A percentile compares a stretch with the other conserved stretches of the same genome.
phyloP scores from a whole-genome alignment of 108 stramenopile species.

The Ochromonas danica region DNA sequence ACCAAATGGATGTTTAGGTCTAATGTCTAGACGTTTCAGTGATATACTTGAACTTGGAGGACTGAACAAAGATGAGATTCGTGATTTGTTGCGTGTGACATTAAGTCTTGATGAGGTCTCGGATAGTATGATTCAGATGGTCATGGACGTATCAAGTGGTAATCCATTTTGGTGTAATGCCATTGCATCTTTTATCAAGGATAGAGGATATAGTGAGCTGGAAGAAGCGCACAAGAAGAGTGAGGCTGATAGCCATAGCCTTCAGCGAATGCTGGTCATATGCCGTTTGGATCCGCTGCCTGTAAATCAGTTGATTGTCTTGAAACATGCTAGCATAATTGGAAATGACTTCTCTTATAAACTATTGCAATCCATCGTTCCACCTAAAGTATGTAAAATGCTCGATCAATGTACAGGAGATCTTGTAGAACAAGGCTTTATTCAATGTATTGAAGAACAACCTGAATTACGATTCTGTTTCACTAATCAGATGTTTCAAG shows the following conservation, averaged over 20 bases:
- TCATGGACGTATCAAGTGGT: background rate
- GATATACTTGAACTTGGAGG: too few species aligned
- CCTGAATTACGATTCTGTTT: background rate
- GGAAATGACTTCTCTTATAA: constrained; percentile 1
- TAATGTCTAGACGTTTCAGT: too few species aligned
- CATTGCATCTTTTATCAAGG: constrained; percentile 14
- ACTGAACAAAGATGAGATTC: background rate
- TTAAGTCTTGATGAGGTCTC: background rate
- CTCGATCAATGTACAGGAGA: background rate
- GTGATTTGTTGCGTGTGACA: background rate
- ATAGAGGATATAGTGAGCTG: background rate
- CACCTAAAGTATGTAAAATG: background rate
- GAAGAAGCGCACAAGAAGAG: background rate
- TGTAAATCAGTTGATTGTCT: background rate
- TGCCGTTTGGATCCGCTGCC: background rate
- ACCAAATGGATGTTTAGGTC: too few species aligned
- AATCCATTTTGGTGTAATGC: constrained; percentile 3
- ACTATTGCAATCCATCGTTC: background rate
- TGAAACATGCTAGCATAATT: constrained; percentile 10
- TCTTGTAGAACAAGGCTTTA: constrained; percentile 7
- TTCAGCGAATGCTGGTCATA: background rate
- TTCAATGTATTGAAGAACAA: background rate
- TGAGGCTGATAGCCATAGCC: background rate
- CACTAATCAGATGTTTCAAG: background rate
- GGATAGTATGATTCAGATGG: background rate